Evolutionary conservation across 768 basidiomycete genomes (phyloP).

Genomic region (Tylopilus plumbeoviolaceoides): DNA sequence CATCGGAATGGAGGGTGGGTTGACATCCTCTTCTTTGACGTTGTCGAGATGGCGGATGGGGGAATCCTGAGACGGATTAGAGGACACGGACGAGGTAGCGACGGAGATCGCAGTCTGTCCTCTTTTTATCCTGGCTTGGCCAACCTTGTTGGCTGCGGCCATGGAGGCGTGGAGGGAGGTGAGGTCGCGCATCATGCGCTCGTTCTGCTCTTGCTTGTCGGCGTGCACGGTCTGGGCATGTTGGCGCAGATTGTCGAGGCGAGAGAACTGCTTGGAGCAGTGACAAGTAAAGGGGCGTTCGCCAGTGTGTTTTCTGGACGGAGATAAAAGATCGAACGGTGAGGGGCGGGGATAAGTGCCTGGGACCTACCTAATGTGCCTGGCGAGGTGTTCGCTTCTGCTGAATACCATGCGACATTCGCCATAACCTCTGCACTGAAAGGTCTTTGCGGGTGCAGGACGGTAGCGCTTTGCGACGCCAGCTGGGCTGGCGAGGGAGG

Average conservation of each 20-base stretch:
- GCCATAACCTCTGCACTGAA: slow-evolving; percentile 92
- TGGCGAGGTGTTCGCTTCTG: slow-evolving; percentile 90
- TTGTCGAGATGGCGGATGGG: slow-evolving; percentile 21
- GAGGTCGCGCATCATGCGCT: slow-evolving; percentile 88
- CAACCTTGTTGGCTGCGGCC: slow-evolving; percentile 49
- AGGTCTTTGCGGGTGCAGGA: slow-evolving; percentile 87
- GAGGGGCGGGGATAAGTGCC: slow-evolving; percentile 17
- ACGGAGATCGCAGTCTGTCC: slow-evolving; percentile 23
- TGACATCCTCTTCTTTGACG: slow-evolving; percentile 43
- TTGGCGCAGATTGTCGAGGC: slow-evolving; percentile 95
- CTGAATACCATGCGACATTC: slow-evolving; percentile 97
- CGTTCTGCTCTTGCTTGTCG: slow-evolving; percentile 88
- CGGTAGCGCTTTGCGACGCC: slow-evolving; percentile 63
- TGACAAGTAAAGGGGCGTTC: slow-evolving; percentile 96
- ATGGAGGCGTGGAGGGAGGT: slow-evolving; percentile 80
- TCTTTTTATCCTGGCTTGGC: slow-evolving; percentile 38
- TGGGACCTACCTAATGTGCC: slow-evolving; percentile 82
- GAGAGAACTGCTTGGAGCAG: slow-evolving; percentile 91
- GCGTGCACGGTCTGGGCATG: slow-evolving; percentile 97
- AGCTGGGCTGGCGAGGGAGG: slow-evolving; percentile 4
- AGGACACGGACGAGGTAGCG: neutral
- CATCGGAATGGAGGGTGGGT: slow-evolving; percentile 24
- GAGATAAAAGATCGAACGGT: slow-evolving; percentile 23
- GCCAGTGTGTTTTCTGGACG: slow-evolving; percentile 89
- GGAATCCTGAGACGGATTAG: slow-evolving; percentile 16